Evolutionary conservation across 495 filamentous ascomycete genomes (phyloP), one percentile per base, ranked within the genome.

Genomic region (Aspergillus homomorphus): DNA sequence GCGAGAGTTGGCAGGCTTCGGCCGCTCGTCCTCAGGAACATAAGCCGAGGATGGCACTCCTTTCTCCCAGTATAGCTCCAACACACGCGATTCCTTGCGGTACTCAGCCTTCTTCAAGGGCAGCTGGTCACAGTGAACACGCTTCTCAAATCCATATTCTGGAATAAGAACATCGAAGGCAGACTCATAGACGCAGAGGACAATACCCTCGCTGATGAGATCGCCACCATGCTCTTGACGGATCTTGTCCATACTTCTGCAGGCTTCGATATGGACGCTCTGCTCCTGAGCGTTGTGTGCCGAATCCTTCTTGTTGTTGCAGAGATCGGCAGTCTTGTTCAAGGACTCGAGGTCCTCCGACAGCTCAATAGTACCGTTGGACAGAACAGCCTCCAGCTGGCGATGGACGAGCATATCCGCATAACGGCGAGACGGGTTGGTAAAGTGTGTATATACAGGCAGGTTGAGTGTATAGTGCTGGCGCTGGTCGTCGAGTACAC

Each of bases 51-150:
- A 97, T 22, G 93, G 92, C 23, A 97, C 90, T 54, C 94, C 94
- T 82, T 98, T 98, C 84, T 98, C 94, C 94, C 94, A 98, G 78
- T 96, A 98, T 5, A 98, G 82, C 73, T 98, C 94, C 51, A 98
- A 78, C 26, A 97, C 83, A 56, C 94, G 85, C 72, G 90, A 87
- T 64, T 93, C 90, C 82, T 97, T 98, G 69, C 96, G 86, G 72
- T 91, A 98, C 70, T 98, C 94, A 19, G 94, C 94, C 80, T 98
- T 98, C 84, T 97, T 96, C 60, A 98, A 77, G 15, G 94, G 94
- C 62, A 98, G 81, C 78, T 98, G 94, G 69, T 98, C 94, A 69
- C 94, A 98, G 73, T 98, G 94, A 53, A 98, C 94, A 61, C 94
- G 90, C 84, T 98, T 98, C 80, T 98, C 94, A 60, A 98, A 98